These are phyloP conservation scores for Cystobasidiopsis lactophilus DNA, from an alignment of 768 basidiomycete genomes.

Conservation along the genomic window DNA sequence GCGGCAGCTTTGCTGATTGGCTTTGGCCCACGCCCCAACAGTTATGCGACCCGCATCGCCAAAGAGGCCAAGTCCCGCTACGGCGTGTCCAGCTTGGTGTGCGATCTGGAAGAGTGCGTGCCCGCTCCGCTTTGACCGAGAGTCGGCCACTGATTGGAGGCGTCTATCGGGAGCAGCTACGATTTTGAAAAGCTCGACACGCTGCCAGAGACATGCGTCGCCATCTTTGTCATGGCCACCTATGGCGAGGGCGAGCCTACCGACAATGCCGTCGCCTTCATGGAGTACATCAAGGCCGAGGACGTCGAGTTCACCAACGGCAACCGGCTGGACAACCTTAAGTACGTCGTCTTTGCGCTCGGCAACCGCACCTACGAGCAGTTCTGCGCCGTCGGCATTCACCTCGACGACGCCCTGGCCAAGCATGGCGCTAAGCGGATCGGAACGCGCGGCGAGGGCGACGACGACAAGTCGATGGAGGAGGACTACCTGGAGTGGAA, in stretches of 20 bases:
- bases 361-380: constrained; percentile 47
- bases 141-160: neutral
- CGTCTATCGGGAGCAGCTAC: constrained; percentile 36
- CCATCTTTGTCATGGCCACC: constrained; percentile 90
- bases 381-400: constrained; percentile 71
- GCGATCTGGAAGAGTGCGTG: constrained; percentile 68
- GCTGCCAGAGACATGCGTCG: constrained; percentile 63
- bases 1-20: no score
- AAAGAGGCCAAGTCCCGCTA: constrained; percentile 96
- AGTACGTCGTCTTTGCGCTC: constrained; percentile 84
- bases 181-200: constrained; percentile 91
- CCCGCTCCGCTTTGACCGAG: neutral
- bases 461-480: constrained; percentile 99
- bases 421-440: constrained; percentile 67
- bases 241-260: constrained; percentile 99
- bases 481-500: constrained; percentile 99
- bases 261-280: constrained; percentile 83
- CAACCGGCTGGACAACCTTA: constrained; percentile 54
- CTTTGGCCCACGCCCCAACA: no score
- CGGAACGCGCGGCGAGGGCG: constrained; percentile 79
- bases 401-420: constrained; percentile 47
- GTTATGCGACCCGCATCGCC: constrained; percentile 75
- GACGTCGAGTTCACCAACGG: constrained; percentile 72
- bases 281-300: constrained; percentile 73
- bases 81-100: constrained; percentile 82